phyloP scores from a whole-genome alignment of 2,329 filamentous ascomycete species.

The Aureobasidium melanogenum region DNA sequence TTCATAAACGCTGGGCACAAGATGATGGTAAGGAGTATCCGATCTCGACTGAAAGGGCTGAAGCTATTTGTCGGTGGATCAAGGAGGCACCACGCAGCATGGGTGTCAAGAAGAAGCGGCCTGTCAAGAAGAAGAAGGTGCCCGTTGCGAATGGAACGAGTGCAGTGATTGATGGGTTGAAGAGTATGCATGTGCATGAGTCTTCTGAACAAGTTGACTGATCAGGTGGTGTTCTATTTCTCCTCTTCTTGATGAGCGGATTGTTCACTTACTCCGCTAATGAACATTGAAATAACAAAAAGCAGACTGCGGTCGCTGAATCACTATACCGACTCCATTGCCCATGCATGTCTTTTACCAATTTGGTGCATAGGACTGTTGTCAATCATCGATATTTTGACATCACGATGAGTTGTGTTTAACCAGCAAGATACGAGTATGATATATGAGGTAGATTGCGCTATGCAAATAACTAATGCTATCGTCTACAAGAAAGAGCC shows the following conservation, averaged over 20 bases:
- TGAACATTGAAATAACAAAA: background rate
- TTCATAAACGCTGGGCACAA: background rate
- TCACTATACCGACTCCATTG: too few relatives aligned
- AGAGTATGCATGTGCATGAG: background rate
- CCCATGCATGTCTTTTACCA: too few relatives aligned
- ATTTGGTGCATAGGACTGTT: too few relatives aligned
- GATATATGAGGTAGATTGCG: too few relatives aligned
- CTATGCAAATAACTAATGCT: background rate
- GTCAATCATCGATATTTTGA: too few relatives aligned
- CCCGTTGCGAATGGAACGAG: background rate
- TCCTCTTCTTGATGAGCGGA: background rate
- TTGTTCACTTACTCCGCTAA: background rate
- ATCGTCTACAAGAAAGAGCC: background rate
- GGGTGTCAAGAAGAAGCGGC: slow-evolving; percentile 29
- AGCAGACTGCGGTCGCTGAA: background rate
- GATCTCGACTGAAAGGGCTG: slow-evolving; percentile 60
- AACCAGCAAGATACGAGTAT: background rate
- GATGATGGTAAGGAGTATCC: slow-evolving; percentile 51
- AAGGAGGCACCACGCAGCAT: slow-evolving; percentile 35
- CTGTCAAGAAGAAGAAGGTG: slow-evolving; percentile 14
- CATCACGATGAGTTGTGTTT: too few relatives aligned
- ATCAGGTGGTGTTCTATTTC: background rate
- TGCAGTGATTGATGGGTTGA: background rate
- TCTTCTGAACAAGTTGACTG: background rate
- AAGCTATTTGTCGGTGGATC: slow-evolving; percentile 63